Percentiles rank a stretch among this genome's conserved stretches.
phyloP scores from a whole-genome alignment of 441 rosid species.

The Syzygium malaccense region DNA sequence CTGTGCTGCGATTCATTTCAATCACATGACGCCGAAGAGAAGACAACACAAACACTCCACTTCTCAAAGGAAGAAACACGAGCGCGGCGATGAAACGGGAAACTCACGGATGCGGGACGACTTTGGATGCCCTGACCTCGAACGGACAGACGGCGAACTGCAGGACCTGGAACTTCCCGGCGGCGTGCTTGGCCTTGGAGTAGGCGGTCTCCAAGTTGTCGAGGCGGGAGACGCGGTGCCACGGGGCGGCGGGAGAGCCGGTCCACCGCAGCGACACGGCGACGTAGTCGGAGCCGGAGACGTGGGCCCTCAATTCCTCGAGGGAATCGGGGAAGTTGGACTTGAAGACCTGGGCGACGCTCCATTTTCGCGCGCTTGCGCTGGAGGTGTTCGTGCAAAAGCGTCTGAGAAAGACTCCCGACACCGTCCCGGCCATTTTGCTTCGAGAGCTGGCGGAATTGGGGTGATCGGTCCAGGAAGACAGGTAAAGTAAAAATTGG shows the following conservation, averaged over 20 bases:
- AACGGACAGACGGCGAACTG: constrained; percentile 86
- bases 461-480: too few species aligned
- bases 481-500: too few species aligned
- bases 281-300: constrained; percentile 53
- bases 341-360: constrained; percentile 52
- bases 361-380: constrained; percentile 21
- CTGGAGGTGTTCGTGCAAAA: constrained; percentile 28
- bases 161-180: constrained; percentile 66
- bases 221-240: constrained; percentile 74
- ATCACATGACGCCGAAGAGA: neutral
- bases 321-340: constrained; percentile 49
- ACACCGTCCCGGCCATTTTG: neutral
- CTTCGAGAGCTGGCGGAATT: neutral
- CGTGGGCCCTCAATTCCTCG: constrained; percentile 38
- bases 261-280: constrained; percentile 62
- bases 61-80: neutral
- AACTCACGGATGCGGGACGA: constrained; percentile 61
- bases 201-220: constrained; percentile 65
- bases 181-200: constrained; percentile 60
- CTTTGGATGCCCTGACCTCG: constrained; percentile 37
- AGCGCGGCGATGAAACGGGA: neutral
- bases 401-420: neutral
- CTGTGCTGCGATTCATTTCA: neutral
- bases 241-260: constrained; percentile 63
- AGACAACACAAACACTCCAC: neutral